A percentile compares a stretch with the other conserved stretches of the same genome.
These are phyloP conservation scores for Phytophthora parvispora DNA, from an alignment of 352 stramenopile genomes.

Conservation along the genomic window DNA sequence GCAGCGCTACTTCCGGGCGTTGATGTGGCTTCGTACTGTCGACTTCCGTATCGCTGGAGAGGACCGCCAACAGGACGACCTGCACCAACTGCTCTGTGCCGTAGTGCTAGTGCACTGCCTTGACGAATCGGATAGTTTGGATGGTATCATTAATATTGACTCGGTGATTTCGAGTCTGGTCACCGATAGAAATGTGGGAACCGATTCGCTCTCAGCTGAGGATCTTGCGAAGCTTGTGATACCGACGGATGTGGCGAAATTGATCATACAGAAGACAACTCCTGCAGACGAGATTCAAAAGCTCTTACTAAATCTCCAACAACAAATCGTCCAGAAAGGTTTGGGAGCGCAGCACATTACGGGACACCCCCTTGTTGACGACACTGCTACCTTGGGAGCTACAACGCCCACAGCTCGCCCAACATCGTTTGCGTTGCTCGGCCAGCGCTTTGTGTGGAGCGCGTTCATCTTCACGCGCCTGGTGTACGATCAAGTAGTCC, in stretches of 20 bases:
- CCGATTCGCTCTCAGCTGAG: slow-evolving; percentile 20
- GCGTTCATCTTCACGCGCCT: slow-evolving; percentile 34
- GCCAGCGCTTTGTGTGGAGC: slow-evolving; percentile 36
- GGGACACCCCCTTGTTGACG: not conserved
- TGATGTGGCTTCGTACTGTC: slow-evolving; percentile 36
- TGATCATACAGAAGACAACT: not conserved
- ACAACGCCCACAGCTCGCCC: slow-evolving; percentile 1
- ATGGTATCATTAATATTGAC: slow-evolving; percentile 9
- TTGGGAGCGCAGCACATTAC: slow-evolving; percentile 17
- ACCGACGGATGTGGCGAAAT: not conserved
- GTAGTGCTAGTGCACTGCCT: slow-evolving; percentile 23
- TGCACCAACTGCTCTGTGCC: slow-evolving; percentile 33
- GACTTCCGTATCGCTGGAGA: slow-evolving; percentile 35
- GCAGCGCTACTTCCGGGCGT: slow-evolving; percentile 24
- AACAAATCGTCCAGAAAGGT: not conserved
- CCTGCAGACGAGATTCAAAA: not conserved
- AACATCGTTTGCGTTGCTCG: slow-evolving; percentile 24
- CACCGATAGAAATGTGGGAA: slow-evolving; percentile 21
- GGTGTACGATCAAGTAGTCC: slow-evolving; percentile 29
- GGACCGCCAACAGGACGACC: not conserved
- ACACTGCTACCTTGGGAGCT: not conserved
- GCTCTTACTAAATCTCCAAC: not conserved
- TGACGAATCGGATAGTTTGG: slow-evolving; percentile 4
- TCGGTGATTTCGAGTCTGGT: slow-evolving; percentile 23
- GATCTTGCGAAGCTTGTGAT: not conserved